A percentile compares a stretch with the other conserved stretches of the same genome.
phyloP scores from a whole-genome alignment of 1,139 yeast genomes.

The Kurtzmaniella quercitrusa region DNA sequence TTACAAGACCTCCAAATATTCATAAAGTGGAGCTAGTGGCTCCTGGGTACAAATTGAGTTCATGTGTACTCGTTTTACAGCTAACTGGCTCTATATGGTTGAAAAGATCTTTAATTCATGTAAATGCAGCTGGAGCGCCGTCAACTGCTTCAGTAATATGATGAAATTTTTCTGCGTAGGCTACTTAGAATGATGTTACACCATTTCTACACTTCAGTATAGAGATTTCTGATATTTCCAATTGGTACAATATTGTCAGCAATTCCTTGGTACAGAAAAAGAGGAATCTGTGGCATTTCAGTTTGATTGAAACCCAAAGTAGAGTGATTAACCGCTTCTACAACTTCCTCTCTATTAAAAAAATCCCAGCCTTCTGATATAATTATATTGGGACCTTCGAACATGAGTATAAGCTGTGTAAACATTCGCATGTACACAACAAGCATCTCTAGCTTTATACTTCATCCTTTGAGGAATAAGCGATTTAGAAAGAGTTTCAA shows the following conservation, averaged over 20 bases:
- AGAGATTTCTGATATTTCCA: slow-evolving; percentile 18
- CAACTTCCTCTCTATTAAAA: slow-evolving; percentile 13
- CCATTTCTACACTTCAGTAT: slow-evolving; percentile 29
- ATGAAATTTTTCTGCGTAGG: slow-evolving; percentile 22
- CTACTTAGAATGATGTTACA: slow-evolving; percentile 24
- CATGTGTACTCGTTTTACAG: slow-evolving; percentile 12
- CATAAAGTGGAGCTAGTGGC: not conserved
- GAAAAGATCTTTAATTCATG: slow-evolving; percentile 20
- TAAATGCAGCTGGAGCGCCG: slow-evolving; percentile 30
- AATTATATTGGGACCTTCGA: slow-evolving; percentile 13
- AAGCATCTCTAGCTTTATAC: not conserved
- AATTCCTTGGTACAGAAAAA: slow-evolving; percentile 31
- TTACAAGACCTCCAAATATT: not conserved
- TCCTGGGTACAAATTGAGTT: slow-evolving; percentile 6
- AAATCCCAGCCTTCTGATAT: slow-evolving; percentile 14
- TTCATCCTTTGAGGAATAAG: not conserved
- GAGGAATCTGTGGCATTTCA: slow-evolving; percentile 26
- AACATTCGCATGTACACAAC: slow-evolving; percentile 1
- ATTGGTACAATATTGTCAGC: slow-evolving; percentile 26
- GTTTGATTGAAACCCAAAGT: slow-evolving; percentile 17
- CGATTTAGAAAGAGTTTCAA: slow-evolving; percentile 6
- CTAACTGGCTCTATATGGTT: slow-evolving; percentile 17
- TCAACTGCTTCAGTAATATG: slow-evolving; percentile 21
- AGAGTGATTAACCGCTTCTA: slow-evolving; percentile 15
- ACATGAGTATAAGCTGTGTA: slow-evolving; percentile 4